Evolutionary conservation across 208 protist genomes (phyloP).

Genomic region (Leishmania lainsoni): DNA sequence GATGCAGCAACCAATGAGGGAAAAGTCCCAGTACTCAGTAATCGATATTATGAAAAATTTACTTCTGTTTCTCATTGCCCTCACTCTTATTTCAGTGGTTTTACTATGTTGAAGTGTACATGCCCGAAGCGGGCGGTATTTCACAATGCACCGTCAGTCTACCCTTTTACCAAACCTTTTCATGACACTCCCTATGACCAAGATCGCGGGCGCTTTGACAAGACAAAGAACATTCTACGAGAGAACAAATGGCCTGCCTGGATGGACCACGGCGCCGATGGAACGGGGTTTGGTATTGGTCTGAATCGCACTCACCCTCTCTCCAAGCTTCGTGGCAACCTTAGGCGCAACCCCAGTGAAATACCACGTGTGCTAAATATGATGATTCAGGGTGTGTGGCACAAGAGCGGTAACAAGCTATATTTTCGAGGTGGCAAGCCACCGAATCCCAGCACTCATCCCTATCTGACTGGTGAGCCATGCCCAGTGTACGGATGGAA

Average conservation of each 20-base stretch:
- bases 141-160: constrained; percentile 84
- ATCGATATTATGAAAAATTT: background rate
- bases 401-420: constrained; percentile 88
- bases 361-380: constrained; percentile 83
- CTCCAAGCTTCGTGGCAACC: constrained; percentile 80
- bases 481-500: constrained; percentile 91
- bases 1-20: background rate
- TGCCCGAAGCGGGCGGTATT: constrained; percentile 55
- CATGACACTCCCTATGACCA: constrained; percentile 90
- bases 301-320: constrained; percentile 83
- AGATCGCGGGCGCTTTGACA: constrained; percentile 64
- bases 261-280: constrained; percentile 90
- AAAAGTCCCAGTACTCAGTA: background rate
- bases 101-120: constrained; percentile 21
- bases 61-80: constrained; percentile 7
- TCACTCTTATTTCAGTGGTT: background rate
- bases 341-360: constrained; percentile 55
- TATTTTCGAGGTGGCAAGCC: constrained; percentile 91
- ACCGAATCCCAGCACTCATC: constrained; percentile 87
- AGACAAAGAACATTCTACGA: constrained; percentile 35
- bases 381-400: constrained; percentile 93
- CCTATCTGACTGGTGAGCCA: constrained; percentile 90
- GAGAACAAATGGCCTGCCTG: constrained; percentile 74
- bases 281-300: constrained; percentile 85
- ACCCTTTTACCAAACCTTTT: constrained; percentile 88